Evolutionary conservation across 306 rosid genomes (phyloP), one percentile per base, ranked within the genome.

Genomic region (Sindora glabra): DNA sequence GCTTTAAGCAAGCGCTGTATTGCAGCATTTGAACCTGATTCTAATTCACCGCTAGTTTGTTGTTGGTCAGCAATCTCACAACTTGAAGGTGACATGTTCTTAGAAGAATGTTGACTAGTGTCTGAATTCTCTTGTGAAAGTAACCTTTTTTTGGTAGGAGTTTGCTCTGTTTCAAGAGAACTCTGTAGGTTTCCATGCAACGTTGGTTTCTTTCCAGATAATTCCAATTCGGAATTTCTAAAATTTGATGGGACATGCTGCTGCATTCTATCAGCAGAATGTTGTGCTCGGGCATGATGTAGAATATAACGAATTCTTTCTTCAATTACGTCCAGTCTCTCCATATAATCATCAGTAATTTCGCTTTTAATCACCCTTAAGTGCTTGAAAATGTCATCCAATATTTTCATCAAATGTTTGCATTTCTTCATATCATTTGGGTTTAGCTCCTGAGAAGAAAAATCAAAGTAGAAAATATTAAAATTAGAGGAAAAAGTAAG

Each of bases 341-440:
- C 40, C 26, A 24, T 49, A 22, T 45, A 39, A 7, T 42, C 42
- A 7, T 30, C 5, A n/a, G 48, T 52, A 23, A 79, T 74, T 22
- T 71, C 45, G 50, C 59, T 67, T 67, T 67, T 74, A 5, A 30
- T 27, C 45, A 71, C 59, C n/a, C 16, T 38, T 25, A 79, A 56
- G 62, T 26, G 7, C 5, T 5, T 1, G 27, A 74, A 46, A 70
- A 51, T 3, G 1, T 1, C 5, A 26, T 70, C 68, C 15, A 62
- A 0, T 3, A 0, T 0, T 21, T 0, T 52, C 27, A 29, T 63
- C 5, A 1, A 0, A 0, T 0, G 0, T 48, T 17, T 22, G 2
- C 1, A 2, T 34, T 10, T 47, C 17, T 19, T 37, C 4, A 32
- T 1, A 27, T 37, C 9, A 16, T 0, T 0, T 32, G 6, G 3